Conservation (phyloP, 768 basidiomycete genomes). For the Chalciporus sphaerocephalus region DNA sequence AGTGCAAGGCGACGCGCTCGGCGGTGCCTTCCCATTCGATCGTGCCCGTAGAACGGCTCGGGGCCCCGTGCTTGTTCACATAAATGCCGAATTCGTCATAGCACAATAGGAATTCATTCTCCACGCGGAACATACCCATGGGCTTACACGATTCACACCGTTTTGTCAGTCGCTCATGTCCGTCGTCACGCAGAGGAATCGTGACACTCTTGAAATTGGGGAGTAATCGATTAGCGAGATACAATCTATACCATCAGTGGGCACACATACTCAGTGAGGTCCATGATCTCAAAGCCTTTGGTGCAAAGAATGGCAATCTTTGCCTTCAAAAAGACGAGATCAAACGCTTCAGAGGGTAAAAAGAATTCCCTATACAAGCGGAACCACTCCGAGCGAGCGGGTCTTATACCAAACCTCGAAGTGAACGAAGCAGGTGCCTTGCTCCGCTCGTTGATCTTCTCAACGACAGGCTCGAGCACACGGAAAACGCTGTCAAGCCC, state of each 20-base stretch:
- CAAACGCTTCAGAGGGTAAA: constrained; percentile 85
- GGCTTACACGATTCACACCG: constrained; percentile 79
- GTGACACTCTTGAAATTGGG: constrained; percentile 80
- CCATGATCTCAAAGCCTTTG: constrained; percentile 97
- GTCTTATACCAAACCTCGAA: constrained; percentile 71
- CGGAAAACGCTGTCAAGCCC: constrained; percentile 94
- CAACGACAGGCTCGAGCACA: constrained; percentile 93
- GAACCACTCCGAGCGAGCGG: constrained; percentile 91
- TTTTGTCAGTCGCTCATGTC: constrained; percentile 66
- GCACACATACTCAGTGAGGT: constrained; percentile 74
- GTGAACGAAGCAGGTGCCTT: constrained; percentile 68
- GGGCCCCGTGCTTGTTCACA: constrained; percentile 88
- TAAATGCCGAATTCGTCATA: constrained; percentile 92
- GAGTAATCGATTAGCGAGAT: background rate
- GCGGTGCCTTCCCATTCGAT: constrained; percentile 96
- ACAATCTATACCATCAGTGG: background rate
- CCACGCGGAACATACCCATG: constrained; percentile 86
- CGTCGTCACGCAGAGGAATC: constrained; percentile 78
- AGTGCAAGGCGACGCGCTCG: constrained; percentile 83
- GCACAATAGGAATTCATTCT: constrained; percentile 85
- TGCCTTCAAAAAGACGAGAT: constrained; percentile 88
- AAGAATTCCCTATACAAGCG: constrained; percentile 91
- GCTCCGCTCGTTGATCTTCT: constrained; percentile 76
- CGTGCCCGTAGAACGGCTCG: constrained; percentile 60
- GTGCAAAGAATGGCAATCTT: constrained; percentile 91